These are phyloP conservation scores for Melastoma candidum DNA, from an alignment of 441 rosid species.

Conservation along the genomic window DNA sequence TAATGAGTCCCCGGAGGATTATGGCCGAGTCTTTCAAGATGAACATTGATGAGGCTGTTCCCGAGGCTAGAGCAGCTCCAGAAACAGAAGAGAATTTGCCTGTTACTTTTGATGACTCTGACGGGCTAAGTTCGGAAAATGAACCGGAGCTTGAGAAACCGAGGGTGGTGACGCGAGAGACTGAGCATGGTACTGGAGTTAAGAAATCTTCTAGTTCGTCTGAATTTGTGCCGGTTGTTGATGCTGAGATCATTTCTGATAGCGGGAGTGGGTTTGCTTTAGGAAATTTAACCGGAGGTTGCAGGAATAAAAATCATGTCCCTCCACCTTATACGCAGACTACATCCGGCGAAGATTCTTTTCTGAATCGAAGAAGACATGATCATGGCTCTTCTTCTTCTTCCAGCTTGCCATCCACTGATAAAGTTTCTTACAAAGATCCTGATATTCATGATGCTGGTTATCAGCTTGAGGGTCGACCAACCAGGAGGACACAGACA, in stretches of 20 bases:
- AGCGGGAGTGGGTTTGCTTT: constrained; percentile 5
- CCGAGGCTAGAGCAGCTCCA: constrained; percentile 29
- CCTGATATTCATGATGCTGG: background rate
- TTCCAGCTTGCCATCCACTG: too few relatives aligned
- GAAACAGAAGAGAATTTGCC: constrained; percentile 23
- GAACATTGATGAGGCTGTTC: constrained; percentile 26
- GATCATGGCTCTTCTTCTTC: too few relatives aligned
- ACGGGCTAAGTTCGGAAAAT: constrained; percentile 39
- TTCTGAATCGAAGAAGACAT: background rate
- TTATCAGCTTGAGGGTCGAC: background rate
- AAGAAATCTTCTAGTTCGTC: constrained; percentile 5
- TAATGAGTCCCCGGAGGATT: constrained; percentile 26
- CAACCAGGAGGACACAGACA: background rate
- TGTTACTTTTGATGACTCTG: constrained; percentile 48
- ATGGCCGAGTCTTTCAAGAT: constrained; percentile 21
- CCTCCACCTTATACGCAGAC: constrained; percentile 2
- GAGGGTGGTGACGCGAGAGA: constrained; percentile 12
- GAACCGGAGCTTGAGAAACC: constrained; percentile 32
- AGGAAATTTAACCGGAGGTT: constrained; percentile 15
- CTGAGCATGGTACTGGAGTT: constrained; percentile 6
- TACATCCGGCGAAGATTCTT: background rate
- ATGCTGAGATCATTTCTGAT: constrained; percentile 2
- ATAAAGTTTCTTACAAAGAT: background rate
- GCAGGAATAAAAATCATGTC: constrained; percentile 4
- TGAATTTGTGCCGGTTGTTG: too few relatives aligned